Conservation (phyloP, 148 eudicot genomes). For the Pharnaceum exiguum region DNA sequence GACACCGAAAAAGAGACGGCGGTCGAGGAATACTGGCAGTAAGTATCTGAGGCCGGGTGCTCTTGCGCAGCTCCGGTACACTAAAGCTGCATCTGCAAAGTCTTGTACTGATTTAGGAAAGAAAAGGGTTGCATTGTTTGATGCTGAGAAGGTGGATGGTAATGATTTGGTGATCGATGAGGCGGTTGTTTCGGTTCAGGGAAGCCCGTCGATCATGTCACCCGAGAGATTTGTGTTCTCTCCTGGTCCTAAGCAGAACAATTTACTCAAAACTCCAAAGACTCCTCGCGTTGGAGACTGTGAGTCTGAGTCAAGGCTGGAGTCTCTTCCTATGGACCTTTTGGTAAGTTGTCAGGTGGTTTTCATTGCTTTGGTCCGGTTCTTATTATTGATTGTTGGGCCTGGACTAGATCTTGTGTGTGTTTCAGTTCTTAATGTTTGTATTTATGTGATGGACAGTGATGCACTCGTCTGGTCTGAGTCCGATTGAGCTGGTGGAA, state of each 20-base stretch:
- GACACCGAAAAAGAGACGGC: constrained; percentile 52
- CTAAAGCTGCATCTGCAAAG: constrained; percentile 49
- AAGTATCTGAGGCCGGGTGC: constrained; percentile 89
- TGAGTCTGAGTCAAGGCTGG: constrained; percentile 73
- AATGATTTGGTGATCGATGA: constrained; percentile 17
- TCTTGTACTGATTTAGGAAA: constrained; percentile 76
- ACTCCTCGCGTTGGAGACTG: constrained; percentile 48
- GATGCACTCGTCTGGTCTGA: no score
- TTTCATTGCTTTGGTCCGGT: background rate
- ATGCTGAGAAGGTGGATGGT: constrained; percentile 27
- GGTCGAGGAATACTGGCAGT: constrained; percentile 33
- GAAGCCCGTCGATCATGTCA: constrained; percentile 41
- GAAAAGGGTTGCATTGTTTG: constrained; percentile 66
- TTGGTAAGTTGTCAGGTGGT: constrained; percentile 45
- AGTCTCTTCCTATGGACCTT: constrained; percentile 81
- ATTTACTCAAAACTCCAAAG: constrained; percentile 62
- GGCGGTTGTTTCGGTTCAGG: constrained; percentile 17
- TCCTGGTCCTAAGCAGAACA: constrained; percentile 29
- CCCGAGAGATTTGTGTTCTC: constrained; percentile 46
- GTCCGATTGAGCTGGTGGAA: no score
- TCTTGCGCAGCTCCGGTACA: constrained; percentile 72
- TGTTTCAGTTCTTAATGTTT: no score
- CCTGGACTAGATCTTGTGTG: no score
- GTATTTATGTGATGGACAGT: no score
- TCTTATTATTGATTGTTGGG: no score